These are phyloP conservation scores for Podosphaera aphanis DNA, from an alignment of 2,329 filamentous ascomycete species.

Conservation along the genomic window DNA sequence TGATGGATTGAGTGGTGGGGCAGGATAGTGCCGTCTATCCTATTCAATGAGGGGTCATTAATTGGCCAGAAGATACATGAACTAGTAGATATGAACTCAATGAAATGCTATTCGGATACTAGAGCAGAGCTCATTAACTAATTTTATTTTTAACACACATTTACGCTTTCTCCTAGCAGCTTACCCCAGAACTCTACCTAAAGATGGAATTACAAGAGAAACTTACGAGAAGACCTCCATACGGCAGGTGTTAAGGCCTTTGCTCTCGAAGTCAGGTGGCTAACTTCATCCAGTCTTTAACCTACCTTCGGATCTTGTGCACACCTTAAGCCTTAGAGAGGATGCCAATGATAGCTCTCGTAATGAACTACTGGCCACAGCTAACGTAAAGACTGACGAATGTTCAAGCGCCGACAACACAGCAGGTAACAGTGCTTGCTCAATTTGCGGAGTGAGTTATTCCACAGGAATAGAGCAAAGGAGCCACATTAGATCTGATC, in stretches of 20 bases:
- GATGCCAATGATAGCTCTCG: conserved; percentile 9
- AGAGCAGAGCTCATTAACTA: no score
- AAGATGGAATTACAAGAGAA: conserved; percentile 11
- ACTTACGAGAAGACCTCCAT: conserved; percentile 18
- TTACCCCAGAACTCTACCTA: no score
- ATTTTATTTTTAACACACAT: no score
- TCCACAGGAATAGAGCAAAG: conserved; percentile 56
- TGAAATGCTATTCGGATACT: no score
- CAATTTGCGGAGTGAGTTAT: conserved; percentile 55
- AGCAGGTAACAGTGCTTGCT: conserved; percentile 51
- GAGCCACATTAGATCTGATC: conserved; percentile 67
- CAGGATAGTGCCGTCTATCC: no score
- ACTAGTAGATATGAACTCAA: no score
- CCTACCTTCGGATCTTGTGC: conserved; percentile 17
- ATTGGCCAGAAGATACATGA: no score
- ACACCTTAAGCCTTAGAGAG: conserved; percentile 16
- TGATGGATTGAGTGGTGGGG: no score
- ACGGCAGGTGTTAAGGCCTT: conserved; percentile 14
- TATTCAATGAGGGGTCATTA: no score
- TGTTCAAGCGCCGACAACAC: conserved; percentile 17
- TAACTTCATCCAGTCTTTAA: conserved; percentile 14
- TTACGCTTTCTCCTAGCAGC: no score
- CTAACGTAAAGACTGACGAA: background rate
- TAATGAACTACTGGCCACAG: conserved; percentile 5
- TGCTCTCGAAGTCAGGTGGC: background rate